These are phyloP conservation scores for Termitomyces sp. DNA, from an alignment of 768 basidiomycete species.

Conservation along the genomic window DNA sequence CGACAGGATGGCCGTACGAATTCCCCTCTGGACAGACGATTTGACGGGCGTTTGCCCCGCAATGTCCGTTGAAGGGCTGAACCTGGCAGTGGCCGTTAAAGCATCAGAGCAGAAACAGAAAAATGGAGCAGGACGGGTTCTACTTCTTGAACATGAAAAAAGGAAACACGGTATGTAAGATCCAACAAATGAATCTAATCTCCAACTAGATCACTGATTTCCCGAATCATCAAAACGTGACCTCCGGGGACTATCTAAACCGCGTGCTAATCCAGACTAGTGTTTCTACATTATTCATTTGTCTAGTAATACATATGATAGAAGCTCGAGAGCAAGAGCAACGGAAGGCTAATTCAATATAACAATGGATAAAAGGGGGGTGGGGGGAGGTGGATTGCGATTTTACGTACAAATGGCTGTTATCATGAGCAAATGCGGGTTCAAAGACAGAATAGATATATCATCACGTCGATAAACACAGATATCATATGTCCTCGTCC, in stretches of 20 bases:
- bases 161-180: not conserved
- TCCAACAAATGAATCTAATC: not conserved
- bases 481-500: constrained; percentile 75
- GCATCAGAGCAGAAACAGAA: constrained; percentile 5
- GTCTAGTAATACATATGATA: constrained; percentile 41
- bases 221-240: constrained; percentile 11
- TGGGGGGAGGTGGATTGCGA: constrained; percentile 22
- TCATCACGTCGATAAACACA: constrained; percentile 4
- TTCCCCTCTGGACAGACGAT: constrained; percentile 87
- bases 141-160: constrained; percentile 74
- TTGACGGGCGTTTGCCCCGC: constrained; percentile 90
- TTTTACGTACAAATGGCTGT: constrained; percentile 23
- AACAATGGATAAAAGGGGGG: constrained; percentile 21
- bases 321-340: constrained; percentile 25
- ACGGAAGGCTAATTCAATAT: constrained; percentile 22
- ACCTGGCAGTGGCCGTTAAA: constrained; percentile 37
- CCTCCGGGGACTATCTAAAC: too few species aligned
- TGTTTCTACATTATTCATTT: constrained; percentile 38
- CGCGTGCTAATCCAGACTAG: too few species aligned
- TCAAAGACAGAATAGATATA: constrained; percentile 1
- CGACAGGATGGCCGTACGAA: constrained; percentile 73
- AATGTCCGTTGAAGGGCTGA: constrained; percentile 74
- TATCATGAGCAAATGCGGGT: constrained; percentile 30
- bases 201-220: not conserved
- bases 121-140: constrained; percentile 9